Conservation (phyloP, 2,329 filamentous ascomycete species). For the Mollisiaceae sp. region DNA sequence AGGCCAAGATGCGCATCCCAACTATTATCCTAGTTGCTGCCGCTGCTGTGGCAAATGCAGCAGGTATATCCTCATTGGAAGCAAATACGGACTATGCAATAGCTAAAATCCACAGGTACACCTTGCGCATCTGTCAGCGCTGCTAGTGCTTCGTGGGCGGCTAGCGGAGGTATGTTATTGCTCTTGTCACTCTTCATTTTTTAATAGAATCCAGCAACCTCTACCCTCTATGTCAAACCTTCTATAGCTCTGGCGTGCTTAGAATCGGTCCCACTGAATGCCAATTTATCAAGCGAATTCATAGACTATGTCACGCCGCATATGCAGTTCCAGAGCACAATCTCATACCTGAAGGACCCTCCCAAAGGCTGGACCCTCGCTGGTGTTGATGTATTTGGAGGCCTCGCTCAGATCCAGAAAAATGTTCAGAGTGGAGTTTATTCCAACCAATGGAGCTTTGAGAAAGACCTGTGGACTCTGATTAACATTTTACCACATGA, state of each 20-base stretch:
- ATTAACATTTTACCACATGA: conserved; percentile 62
- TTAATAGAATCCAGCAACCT: conserved; percentile 2
- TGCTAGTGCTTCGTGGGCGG: conserved; percentile 6
- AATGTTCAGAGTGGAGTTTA: conserved; percentile 27
- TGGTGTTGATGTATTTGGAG: conserved; percentile 30
- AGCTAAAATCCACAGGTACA: neutral
- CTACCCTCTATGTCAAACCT: conserved; percentile 8
- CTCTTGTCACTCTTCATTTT: neutral
- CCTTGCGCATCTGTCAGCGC: neutral
- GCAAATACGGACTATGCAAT: neutral
- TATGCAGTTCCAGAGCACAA: conserved; percentile 28
- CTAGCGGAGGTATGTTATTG: neutral
- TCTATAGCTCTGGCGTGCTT: conserved; percentile 29
- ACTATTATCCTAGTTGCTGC: neutral
- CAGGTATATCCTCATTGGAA: neutral
- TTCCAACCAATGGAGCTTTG: conserved; percentile 32
- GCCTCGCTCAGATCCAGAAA: conserved; percentile 26
- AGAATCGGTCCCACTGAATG: conserved; percentile 26
- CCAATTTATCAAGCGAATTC: conserved; percentile 21
- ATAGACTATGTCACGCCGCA: conserved; percentile 28
- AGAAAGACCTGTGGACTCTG: conserved; percentile 28
- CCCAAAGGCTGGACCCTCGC: conserved; percentile 27
- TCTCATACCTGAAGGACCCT: conserved; percentile 37
- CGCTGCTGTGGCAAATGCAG: conserved; percentile 3
- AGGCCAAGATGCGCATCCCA: neutral